Percentiles rank a stretch among this genome's conserved stretches.
phyloP scores from a whole-genome alignment of 1,284 basidiomycete genomes.

The Trametes hirsuta region DNA sequence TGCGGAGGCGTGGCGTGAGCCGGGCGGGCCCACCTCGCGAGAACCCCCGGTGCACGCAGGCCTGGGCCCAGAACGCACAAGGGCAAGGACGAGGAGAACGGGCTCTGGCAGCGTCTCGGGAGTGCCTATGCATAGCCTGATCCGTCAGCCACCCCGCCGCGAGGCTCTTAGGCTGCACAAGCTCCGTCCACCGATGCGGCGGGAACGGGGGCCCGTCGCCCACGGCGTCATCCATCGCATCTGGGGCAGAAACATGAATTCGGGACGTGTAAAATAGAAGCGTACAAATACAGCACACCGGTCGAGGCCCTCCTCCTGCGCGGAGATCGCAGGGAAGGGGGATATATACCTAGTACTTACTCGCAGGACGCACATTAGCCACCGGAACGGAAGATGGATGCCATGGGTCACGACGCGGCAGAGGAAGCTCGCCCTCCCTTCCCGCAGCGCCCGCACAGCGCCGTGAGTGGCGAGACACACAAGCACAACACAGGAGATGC shows the following conservation, averaged over 20 bases:
- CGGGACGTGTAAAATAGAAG: constrained; percentile 4
- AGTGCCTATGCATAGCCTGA: neutral
- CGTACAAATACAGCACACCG: constrained; percentile 17
- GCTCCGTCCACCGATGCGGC: too few species aligned
- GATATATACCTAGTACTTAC: neutral
- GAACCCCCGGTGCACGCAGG: constrained; percentile 8
- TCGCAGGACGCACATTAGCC: neutral
- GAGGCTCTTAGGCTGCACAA: too few species aligned
- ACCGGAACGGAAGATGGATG: neutral
- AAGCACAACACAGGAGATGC: neutral
- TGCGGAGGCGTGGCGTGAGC: neutral
- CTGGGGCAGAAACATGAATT: neutral
- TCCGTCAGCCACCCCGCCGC: neutral
- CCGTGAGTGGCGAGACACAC: neutral
- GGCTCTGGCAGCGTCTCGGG: neutral
- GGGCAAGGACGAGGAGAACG: neutral
- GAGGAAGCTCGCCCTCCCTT: neutral
- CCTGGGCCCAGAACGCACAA: neutral
- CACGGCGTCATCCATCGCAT: neutral
- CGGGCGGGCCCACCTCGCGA: constrained; percentile 15
- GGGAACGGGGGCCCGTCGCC: too few species aligned
- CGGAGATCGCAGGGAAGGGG: neutral
- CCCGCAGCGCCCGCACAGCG: neutral
- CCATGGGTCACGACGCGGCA: too few species aligned
- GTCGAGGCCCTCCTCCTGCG: neutral